Percentiles rank a stretch among this genome's conserved stretches.
Evolutionary conservation across 2,329 filamentous ascomycete species (phyloP).

Genomic region (Cladosporium sp.): DNA sequence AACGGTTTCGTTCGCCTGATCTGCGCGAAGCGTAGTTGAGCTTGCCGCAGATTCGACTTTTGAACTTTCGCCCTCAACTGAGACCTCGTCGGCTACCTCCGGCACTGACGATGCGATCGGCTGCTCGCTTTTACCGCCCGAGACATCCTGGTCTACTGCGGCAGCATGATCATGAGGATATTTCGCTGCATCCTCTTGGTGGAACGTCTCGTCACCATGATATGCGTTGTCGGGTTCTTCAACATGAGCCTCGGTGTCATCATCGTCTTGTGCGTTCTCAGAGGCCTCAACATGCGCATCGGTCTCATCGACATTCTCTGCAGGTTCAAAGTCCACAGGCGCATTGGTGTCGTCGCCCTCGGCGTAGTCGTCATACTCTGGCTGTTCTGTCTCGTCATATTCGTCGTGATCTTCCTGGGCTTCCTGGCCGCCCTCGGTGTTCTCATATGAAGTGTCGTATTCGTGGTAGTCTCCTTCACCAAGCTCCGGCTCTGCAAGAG

Average conservation of each 20-base stretch:
- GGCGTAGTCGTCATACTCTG: conserved; percentile 11
- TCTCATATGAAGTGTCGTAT: conserved; percentile 8
- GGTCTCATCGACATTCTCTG: conserved; percentile 5
- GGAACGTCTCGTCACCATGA: not conserved
- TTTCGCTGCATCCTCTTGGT: conserved; percentile 13
- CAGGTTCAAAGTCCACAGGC: conserved; percentile 8
- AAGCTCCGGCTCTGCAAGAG: conserved; percentile 12
- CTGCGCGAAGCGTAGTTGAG: conserved; percentile 23
- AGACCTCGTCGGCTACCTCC: not conserved
- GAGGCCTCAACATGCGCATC: conserved; percentile 3
- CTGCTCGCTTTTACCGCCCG: not conserved
- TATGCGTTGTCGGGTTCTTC: conserved; percentile 14
- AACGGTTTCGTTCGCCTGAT: conserved; percentile 19
- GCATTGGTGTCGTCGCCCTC: conserved; percentile 11
- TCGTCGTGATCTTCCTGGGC: conserved; percentile 30
- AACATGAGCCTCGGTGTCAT: not conserved
- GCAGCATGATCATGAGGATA: conserved; percentile 9
- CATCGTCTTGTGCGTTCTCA: conserved; percentile 6
- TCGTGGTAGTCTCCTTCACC: conserved; percentile 12
- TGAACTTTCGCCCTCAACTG: conserved; percentile 8
- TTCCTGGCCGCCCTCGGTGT: conserved; percentile 15
- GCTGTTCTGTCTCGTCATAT: conserved; percentile 17
- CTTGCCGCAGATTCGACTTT: conserved; percentile 20
- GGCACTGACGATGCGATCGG: not conserved
- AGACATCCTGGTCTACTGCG: not conserved